Evolutionary conservation across 257 asterid genomes (phyloP), one percentile per base, ranked within the genome.

Genomic region (Cinchona pubescens): DNA sequence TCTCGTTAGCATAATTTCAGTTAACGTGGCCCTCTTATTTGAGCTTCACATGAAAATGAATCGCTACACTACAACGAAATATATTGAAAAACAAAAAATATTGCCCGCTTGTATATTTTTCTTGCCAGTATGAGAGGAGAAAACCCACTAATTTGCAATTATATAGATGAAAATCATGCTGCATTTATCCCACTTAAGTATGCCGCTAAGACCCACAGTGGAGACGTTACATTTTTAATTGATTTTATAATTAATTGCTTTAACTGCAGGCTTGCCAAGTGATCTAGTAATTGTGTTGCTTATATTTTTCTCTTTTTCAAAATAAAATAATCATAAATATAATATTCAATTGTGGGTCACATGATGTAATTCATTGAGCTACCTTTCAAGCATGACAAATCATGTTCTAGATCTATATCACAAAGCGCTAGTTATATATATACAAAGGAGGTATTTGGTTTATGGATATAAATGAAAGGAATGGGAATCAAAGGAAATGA

Each of bases 381-480:
- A 69, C 68, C 74, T 19, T 32, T 58, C 38, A 63, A 23, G 45
- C 64, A 59, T 43, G 69, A 43, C 69, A 40, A 16, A 46, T 53
- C 23, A 48, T 38, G 63, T 19, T 35, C 32, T 65, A 64, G 60
- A 64, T 34, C 9, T 35, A 40, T 25, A 51, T 10, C 37, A 53
- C 23, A 66, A 29, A 63, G 56, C 46, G 7, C 12, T 34, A 19
- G 49, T 66, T 48, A 72, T 3, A 19, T 38, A 35, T 56, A 27
- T 29, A 42, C 34, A 30, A 34, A n/a, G n/a, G n/a, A n/a, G n/a
- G n/a, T n/a, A n/a, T n/a, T n/a, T n/a, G n/a, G n/a, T n/a, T n/a
- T n/a, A n/a, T n/a, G n/a, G n/a, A n/a, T n/a, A n/a, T n/a, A n/a
- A n/a, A n/a, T n/a, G n/a, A n/a, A n/a, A n/a, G n/a, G n/a, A n/a